Evolutionary conservation across 495 filamentous ascomycete species (phyloP).

Genomic region (Neurospora sp.): DNA sequence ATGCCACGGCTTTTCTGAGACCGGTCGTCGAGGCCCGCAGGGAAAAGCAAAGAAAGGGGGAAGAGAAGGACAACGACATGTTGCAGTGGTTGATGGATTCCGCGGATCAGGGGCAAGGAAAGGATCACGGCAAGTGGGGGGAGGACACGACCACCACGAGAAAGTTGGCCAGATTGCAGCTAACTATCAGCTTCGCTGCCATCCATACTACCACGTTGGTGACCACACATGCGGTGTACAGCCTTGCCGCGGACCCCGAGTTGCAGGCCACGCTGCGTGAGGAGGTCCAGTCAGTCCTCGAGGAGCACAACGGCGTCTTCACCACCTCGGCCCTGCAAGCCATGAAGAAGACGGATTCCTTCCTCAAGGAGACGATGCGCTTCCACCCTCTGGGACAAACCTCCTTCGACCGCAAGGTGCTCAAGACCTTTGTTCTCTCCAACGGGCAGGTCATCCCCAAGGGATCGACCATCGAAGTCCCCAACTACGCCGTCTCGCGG

Average conservation of each 20-base stretch:
- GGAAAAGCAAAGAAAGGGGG: constrained; percentile 1
- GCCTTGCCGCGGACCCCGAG: constrained; percentile 33
- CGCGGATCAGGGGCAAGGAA: neutral
- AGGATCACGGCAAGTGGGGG: constrained; percentile 8
- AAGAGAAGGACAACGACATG: constrained; percentile 25
- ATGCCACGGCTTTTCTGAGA: constrained; percentile 18
- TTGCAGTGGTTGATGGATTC: constrained; percentile 31
- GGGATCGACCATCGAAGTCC: constrained; percentile 27
- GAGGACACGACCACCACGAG: constrained; percentile 9
- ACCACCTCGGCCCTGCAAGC: constrained; percentile 16
- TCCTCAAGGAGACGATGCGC: constrained; percentile 27
- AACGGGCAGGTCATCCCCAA: constrained; percentile 30
- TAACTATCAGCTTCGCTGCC: constrained; percentile 36
- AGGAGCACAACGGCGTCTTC: constrained; percentile 19
- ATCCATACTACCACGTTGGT: constrained; percentile 32
- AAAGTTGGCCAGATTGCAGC: constrained; percentile 24
- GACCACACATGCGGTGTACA: constrained; percentile 21
- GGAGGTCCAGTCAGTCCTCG: constrained; percentile 35
- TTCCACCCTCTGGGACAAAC: constrained; percentile 6
- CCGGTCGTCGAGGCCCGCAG: constrained; percentile 20
- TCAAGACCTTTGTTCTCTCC: constrained; percentile 29
- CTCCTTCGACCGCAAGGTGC: constrained; percentile 29
- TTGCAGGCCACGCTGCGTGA: constrained; percentile 38
- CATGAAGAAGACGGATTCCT: constrained; percentile 28
- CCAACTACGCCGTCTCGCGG: constrained; percentile 26